Evolutionary conservation across 2,329 filamentous ascomycete genomes (phyloP), one percentile per base, ranked within the genome.

Genomic region (Leptosphaerulina australis): DNA sequence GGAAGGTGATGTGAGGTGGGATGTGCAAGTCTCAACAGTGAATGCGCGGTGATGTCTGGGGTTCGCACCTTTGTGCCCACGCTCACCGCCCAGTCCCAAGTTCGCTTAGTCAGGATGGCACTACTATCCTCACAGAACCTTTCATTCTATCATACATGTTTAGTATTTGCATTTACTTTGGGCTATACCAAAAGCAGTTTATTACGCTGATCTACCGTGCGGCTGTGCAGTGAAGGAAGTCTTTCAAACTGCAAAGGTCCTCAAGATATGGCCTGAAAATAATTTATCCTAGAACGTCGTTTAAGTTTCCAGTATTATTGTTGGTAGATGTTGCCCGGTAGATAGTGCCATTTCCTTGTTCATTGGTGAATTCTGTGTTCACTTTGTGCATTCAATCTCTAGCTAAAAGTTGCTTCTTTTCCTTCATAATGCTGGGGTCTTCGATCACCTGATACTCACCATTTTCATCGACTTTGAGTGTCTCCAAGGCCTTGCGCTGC

Each of bases 11-110:
- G 12, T 40, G 15, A 24, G n/a, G 6, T 25, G 21, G n/a, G 14
- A 12, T 24, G 28, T 35, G 20, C 31, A 3, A n/a, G n/a, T 14
- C n/a, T 43, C 26, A 31, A 41, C 21, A 39, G 20, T 37, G 49
- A 47, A 44, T 9, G 30, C 17, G 41, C 30, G 15, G 36, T 36
- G 35, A 43, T 25, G 22, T 30, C 17, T 31, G 11, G 47, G 25
- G 28, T 9, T 12, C 8, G 20, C 18, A n/a, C 49, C 58, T 58
- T 60, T 62, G 58, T 62, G 56, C 56, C 55, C 9, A 18, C 34
- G 10, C 38, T 58, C 35, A 62, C 60, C 58, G 56, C 58, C 59
- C 28, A 3, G 4, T 4, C 17, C 10, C n/a, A 9, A 24, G 33
- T 9, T 24, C 34, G 43, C 53, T 50, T 54, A 47, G 41, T 53